phyloP scores from a whole-genome alignment of 371 early-diverging fungal genomes.

The Sporodiniella umbellata region DNA sequence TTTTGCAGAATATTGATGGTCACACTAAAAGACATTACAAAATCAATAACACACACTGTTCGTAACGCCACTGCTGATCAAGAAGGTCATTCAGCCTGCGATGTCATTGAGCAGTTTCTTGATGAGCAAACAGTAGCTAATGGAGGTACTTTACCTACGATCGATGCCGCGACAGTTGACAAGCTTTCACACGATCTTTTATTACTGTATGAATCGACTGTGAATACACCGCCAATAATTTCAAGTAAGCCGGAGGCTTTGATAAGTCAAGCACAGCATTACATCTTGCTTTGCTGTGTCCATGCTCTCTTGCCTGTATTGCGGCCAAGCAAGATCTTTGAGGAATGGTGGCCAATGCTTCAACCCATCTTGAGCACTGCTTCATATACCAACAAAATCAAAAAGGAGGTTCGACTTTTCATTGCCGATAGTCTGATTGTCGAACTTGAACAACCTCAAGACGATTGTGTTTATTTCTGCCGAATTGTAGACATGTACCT shows the following conservation, averaged over 20 bases:
- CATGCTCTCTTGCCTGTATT: constrained; percentile 35
- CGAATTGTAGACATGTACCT: constrained; percentile 32
- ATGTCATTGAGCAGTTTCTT: constrained; percentile 35
- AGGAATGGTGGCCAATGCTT: constrained; percentile 31
- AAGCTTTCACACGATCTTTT: constrained; percentile 37
- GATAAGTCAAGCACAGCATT: constrained; percentile 32
- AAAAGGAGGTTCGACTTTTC: constrained; percentile 30
- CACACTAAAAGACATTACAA: constrained; percentile 39
- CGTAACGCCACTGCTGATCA: constrained; percentile 26
- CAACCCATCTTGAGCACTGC: constrained; percentile 32
- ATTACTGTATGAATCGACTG: constrained; percentile 16
- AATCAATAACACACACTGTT: constrained; percentile 31
- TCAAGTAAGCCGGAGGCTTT: constrained; percentile 23
- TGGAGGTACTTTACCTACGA: constrained; percentile 7
- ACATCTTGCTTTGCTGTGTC: constrained; percentile 30
- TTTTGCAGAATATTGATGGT: constrained; percentile 25
- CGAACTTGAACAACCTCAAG: constrained; percentile 21
- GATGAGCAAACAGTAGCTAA: constrained; percentile 31
- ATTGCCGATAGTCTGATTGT: constrained; percentile 30
- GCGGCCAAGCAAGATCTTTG: constrained; percentile 26
- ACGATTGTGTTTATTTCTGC: constrained; percentile 20
- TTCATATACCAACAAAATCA: constrained; percentile 32
- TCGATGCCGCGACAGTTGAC: constrained; percentile 29
- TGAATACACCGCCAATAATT: constrained; percentile 16
- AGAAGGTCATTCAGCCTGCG: constrained; percentile 36